Evolutionary conservation across 2,329 filamentous ascomycete species (phyloP).

Genomic region (Cryphonectria japonica): DNA sequence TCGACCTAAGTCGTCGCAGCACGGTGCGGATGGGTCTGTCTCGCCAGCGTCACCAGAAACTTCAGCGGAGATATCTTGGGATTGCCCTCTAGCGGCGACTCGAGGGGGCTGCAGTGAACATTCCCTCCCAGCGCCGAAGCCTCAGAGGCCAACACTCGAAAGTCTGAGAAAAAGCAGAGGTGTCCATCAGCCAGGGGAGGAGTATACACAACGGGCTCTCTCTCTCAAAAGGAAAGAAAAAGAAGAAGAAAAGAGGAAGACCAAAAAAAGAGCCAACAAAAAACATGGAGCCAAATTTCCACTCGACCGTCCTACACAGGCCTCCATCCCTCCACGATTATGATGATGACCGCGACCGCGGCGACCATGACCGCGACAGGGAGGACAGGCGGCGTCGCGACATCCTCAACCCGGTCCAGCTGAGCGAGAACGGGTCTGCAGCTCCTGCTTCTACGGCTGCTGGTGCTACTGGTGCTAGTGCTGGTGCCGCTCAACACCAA

Average conservation of each 20-base stretch:
- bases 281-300: conserved; percentile 53
- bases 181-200: neutral
- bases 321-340: conserved; percentile 45
- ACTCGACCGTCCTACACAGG: conserved; percentile 54
- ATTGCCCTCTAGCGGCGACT: conserved; percentile 16
- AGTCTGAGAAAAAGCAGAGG: neutral
- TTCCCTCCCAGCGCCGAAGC: neutral
- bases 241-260: neutral
- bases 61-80: conserved; percentile 22
- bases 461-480: conserved; percentile 9
- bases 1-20: neutral
- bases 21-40: conserved; percentile 26
- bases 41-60: conserved; percentile 18
- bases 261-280: neutral
- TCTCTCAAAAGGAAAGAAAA: neutral
- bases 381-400: conserved; percentile 48
- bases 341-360: conserved; percentile 42
- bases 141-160: neutral
- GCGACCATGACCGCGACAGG: conserved; percentile 32
- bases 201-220: neutral
- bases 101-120: neutral
- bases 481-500: conserved; percentile 8
- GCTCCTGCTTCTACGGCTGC: conserved; percentile 5
- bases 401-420: conserved; percentile 46
- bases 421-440: conserved; percentile 23